phyloP scores from a whole-genome alignment of 495 filamentous ascomycete genomes.

The Penicillium desertorum region DNA sequence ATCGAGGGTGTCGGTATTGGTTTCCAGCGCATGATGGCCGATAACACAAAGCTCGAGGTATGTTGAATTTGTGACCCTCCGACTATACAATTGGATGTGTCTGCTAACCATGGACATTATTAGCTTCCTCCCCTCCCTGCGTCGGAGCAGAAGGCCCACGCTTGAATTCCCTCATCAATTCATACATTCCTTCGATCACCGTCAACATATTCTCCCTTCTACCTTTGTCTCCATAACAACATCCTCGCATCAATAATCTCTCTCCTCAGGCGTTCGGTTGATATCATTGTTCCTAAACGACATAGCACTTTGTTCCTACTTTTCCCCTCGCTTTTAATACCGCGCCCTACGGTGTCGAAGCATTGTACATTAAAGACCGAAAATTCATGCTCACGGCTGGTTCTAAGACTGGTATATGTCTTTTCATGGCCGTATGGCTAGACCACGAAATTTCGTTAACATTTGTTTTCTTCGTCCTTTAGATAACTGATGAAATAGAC shows the following conservation, averaged over 20 bases:
- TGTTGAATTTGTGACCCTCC: conserved; percentile 10
- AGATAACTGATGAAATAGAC: neutral
- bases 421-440: neutral
- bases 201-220: conserved; percentile 16
- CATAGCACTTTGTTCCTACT: conserved; percentile 38
- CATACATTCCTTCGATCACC: conserved; percentile 17
- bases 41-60: conserved; percentile 83
- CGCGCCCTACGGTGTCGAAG: neutral
- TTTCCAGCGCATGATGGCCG: conserved; percentile 94
- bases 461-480: neutral
- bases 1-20: conserved; percentile 98
- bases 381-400: conserved; percentile 1
- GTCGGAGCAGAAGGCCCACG: conserved; percentile 43
- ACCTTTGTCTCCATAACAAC: conserved; percentile 29
- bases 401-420: neutral
- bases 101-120: neutral
- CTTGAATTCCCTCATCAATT: conserved; percentile 29
- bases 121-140: conserved; percentile 45
- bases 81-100: neutral
- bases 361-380: conserved; percentile 9
- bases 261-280: conserved; percentile 52
- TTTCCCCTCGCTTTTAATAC: conserved; percentile 25
- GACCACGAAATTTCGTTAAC: neutral
- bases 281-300: conserved; percentile 37
- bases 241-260: conserved; percentile 33